Conservation (phyloP, 2,329 filamentous ascomycete genomes). For the Colletotrichum shisoi region DNA sequence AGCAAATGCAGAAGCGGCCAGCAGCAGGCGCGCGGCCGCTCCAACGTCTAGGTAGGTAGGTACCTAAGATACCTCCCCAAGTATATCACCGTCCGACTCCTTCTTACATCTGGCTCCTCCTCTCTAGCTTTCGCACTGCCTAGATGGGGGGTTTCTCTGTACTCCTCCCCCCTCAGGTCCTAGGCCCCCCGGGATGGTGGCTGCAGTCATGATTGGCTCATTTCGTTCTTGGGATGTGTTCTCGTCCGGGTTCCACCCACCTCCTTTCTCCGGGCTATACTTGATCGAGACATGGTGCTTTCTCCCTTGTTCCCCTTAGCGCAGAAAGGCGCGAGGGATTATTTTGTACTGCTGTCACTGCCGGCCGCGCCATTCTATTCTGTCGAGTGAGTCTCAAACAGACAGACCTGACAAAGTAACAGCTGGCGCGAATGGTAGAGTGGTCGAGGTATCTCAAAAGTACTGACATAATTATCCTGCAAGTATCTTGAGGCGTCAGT, state of each 20-base stretch:
- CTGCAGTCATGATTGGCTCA: conserved; percentile 26
- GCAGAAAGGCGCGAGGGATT: conserved; percentile 16
- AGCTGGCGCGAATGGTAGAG: background rate
- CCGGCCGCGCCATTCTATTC: background rate
- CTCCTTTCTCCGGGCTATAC: conserved; percentile 18
- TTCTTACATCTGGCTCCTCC: background rate
- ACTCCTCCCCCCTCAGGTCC: no score
- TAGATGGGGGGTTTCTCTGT: no score
- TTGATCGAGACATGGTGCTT: conserved; percentile 9
- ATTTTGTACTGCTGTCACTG: conserved; percentile 21
- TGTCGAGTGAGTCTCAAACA: conserved; percentile 4
- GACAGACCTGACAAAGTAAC: no score
- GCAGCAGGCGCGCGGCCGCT: conserved; percentile 26
- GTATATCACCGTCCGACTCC: background rate
- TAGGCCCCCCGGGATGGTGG: conserved; percentile 2
- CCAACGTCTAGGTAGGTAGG: no score
- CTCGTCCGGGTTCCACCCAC: conserved; percentile 3
- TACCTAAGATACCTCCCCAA: no score
- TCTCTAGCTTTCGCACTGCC: background rate
- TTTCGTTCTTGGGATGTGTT: background rate
- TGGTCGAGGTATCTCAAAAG: background rate
- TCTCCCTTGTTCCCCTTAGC: conserved; percentile 21
- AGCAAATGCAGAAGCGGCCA: conserved; percentile 10
- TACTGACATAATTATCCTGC: no score
- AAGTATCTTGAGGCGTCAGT: background rate